Evolutionary conservation across 495 filamentous ascomycete genomes (phyloP).

Genomic region (Xylaria telfairii): DNA sequence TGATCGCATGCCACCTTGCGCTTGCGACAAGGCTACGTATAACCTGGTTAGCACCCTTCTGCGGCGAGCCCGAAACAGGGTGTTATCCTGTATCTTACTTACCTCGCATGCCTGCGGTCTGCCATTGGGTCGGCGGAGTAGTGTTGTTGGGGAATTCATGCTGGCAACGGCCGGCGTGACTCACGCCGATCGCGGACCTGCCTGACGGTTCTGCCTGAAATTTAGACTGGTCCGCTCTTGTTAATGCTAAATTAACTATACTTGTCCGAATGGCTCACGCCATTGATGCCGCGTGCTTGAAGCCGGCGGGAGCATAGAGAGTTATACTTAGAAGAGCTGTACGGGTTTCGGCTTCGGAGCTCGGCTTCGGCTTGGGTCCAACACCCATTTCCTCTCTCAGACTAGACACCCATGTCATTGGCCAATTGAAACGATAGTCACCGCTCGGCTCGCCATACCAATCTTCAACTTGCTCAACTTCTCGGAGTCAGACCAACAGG

Average conservation of each 20-base stretch:
- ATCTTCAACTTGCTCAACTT: not conserved
- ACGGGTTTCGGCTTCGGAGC: constrained; percentile 25
- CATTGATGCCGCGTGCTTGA: not conserved
- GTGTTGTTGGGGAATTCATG: constrained; percentile 12
- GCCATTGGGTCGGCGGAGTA: constrained; percentile 36
- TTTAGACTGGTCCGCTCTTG: too few relatives aligned
- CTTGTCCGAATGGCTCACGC: not conserved
- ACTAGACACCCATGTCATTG: not conserved
- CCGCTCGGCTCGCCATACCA: constrained; percentile 11
- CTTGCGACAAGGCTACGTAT: constrained; percentile 41
- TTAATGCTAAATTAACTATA: too few relatives aligned
- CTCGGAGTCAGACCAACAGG: constrained; percentile 4
- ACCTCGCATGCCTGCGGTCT: constrained; percentile 40
- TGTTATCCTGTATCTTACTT: constrained; percentile 8
- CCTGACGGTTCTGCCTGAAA: not conserved
- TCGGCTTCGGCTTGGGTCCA: constrained; percentile 20
- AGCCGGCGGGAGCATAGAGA: not conserved
- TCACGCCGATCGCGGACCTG: constrained; percentile 8
- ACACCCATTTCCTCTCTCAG: not conserved
- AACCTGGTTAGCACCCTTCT: constrained; percentile 17
- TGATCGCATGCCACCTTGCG: constrained; percentile 45
- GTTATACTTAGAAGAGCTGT: not conserved
- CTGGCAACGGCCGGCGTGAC: not conserved
- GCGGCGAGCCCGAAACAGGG: not conserved
- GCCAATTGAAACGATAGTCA: not conserved